Conservation (phyloP, 2,329 filamentous ascomycete species). For the Dactylellina parvicollis region DNA sequence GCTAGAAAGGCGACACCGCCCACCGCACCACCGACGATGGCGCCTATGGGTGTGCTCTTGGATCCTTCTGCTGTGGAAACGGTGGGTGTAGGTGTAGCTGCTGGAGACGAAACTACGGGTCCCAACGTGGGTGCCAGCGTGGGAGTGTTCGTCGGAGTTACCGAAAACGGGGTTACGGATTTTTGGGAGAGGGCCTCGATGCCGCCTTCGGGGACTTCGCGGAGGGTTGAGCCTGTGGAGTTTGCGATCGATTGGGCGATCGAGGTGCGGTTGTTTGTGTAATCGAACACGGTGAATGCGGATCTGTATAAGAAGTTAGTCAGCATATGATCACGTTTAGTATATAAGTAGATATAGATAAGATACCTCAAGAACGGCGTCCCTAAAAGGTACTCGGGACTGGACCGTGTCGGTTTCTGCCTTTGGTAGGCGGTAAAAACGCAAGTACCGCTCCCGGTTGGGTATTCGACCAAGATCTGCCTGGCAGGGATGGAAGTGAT, state of each 20-base stretch:
- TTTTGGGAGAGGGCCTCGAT: constrained; percentile 23
- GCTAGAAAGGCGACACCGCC: constrained; percentile 19
- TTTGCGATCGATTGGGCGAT: constrained; percentile 36
- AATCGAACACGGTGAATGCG: constrained; percentile 49
- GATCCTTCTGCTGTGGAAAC: not conserved
- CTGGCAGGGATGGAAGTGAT: constrained; percentile 11
- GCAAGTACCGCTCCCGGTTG: constrained; percentile 40
- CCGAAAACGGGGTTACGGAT: constrained; percentile 3
- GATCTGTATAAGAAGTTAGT: constrained; percentile 19
- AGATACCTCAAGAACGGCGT: constrained; percentile 40
- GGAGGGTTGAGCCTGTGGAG: constrained; percentile 30
- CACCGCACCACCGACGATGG: constrained; percentile 35
- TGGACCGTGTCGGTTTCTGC: not conserved
- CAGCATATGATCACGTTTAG: not conserved
- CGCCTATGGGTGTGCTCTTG: constrained; percentile 3
- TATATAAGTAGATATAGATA: not conserved
- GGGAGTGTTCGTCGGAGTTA: constrained; percentile 3
- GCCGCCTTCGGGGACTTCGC: constrained; percentile 34
- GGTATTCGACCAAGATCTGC: constrained; percentile 47
- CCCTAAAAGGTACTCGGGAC: constrained; percentile 30
- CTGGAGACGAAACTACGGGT: not conserved
- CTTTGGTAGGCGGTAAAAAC: constrained; percentile 46
- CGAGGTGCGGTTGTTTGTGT: constrained; percentile 41
- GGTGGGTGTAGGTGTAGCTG: not conserved
- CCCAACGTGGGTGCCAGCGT: not conserved